Conservation (phyloP, 202 grass and related monocot species). For the Carex arenaria region DNA sequence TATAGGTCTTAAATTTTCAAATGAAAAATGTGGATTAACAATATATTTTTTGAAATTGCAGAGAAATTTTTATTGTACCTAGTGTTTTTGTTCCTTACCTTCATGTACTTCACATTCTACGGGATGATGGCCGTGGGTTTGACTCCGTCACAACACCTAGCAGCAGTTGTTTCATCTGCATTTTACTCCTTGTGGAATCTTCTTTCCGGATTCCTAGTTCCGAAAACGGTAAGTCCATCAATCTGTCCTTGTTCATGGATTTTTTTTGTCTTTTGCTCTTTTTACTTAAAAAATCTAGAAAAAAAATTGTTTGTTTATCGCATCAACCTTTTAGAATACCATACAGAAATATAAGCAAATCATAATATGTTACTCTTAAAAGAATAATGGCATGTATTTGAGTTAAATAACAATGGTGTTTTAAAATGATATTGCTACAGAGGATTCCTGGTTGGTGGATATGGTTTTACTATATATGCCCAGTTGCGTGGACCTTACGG, state of each 20-base stretch:
- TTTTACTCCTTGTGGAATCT: constrained; percentile 82
- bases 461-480: constrained; percentile 81
- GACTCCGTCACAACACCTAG: constrained; percentile 56
- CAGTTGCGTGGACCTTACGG: constrained; percentile 66
- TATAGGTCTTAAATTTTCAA: not conserved
- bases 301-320: not conserved
- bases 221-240: constrained; percentile 45
- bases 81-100: constrained; percentile 64
- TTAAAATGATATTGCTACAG: constrained; percentile 27
- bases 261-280: not conserved
- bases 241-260: not conserved
- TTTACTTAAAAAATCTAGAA: not conserved
- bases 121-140: constrained; percentile 76
- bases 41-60: constrained; percentile 24
- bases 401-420: not conserved
- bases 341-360: not conserved
- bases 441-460: constrained; percentile 69
- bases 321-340: not conserved
- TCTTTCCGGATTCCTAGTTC: constrained; percentile 69
- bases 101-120: constrained; percentile 83
- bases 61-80: constrained; percentile 67
- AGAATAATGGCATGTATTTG: not conserved
- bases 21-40: not conserved
- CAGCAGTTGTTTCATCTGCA: constrained; percentile 57
- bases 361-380: not conserved